A percentile compares a stretch with the other conserved stretches of the same genome.
phyloP scores from a whole-genome alignment of 768 basidiomycete genomes.

The Lenzites betulinus region DNA sequence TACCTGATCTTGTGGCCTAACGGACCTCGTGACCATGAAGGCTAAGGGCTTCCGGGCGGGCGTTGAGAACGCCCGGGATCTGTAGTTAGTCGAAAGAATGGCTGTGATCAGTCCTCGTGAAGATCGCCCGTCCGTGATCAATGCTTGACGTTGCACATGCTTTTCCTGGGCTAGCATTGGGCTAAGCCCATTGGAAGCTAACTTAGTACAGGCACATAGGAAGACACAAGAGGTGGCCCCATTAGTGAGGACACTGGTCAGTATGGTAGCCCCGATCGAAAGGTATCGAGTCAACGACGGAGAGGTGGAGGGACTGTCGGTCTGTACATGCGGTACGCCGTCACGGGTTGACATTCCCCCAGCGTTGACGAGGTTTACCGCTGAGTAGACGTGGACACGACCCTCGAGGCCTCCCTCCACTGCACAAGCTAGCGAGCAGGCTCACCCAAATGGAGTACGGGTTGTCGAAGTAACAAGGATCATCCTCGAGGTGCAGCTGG shows the following conservation, averaged over 20 bases:
- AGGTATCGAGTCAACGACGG: neutral
- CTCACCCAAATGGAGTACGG: neutral
- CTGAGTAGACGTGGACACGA: too few relatives aligned
- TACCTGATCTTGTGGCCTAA: neutral
- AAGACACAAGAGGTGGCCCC: neutral
- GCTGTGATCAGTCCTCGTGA: constrained; percentile 1
- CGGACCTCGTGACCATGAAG: constrained; percentile 9
- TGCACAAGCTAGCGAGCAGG: too few relatives aligned
- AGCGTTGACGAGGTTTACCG: too few relatives aligned
- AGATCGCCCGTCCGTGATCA: constrained; percentile 7
- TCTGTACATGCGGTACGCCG: too few relatives aligned
- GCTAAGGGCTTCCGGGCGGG: constrained; percentile 4
- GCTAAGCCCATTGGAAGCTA: constrained; percentile 10
- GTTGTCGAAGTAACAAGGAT: neutral
- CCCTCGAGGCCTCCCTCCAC: too few relatives aligned
- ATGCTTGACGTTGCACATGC: constrained; percentile 6
- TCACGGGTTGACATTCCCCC: too few relatives aligned
- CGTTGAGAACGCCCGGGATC: constrained; percentile 5
- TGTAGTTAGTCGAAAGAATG: neutral
- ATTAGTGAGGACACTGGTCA: neutral
- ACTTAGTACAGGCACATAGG: constrained; percentile 10
- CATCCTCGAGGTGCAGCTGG: constrained; percentile 8
- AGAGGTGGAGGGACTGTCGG: too few relatives aligned
- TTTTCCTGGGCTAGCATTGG: neutral
- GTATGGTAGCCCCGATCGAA: neutral